Evolutionary conservation across 495 filamentous ascomycete species (phyloP), one percentile per base, ranked within the genome.

Genomic region (Barbatosphaeria neglecta): DNA sequence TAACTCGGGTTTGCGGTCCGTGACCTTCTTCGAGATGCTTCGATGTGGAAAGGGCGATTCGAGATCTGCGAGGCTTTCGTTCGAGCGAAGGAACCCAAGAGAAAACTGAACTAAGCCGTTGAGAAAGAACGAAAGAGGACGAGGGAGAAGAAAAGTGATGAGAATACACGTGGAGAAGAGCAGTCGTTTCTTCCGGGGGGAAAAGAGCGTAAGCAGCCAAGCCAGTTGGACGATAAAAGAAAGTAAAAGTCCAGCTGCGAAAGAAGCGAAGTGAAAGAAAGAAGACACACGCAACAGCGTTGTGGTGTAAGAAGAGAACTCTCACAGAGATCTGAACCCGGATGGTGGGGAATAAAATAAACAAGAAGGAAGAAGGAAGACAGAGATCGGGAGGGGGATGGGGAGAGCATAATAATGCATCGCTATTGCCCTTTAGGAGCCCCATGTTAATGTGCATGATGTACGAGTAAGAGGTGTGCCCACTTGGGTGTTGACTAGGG

Each of bases 201-300:
- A 75, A 72, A 75, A 65, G 69, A 69, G 62, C 46, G 63, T 68
- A 62, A 66, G 64, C 70, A 74, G 69, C 71, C 72, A 74, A 76
- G 63, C 72, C 69, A 74, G 72, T 77, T 76, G 74, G 71, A 58
- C 51, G 50, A 62, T 63, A 61, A 68, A 68, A 68, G 74, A 74
- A 70, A 71, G 72, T 68, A 63, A 68, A 63, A 56, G 59, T 65
- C 64, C 59, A 74, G 72, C 72, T 70, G 69, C 67, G 66, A 65
- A 66, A 65, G 68, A 67, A 65, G 63, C 66, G 63, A 57, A 51
- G 56, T 57, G 45, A 58, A 57, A 53, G 51, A 59, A 58, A 58
- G 51, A 52, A 62, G 58, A 68, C 63, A 68, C 60, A 64, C 68
- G 62, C 68, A 61, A 68, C 65, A 60, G 57, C 60, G 62, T 62